Evolutionary conservation across 768 basidiomycete species (phyloP), one percentile per base, ranked within the genome.

Genomic region (Hygrophoropsis aurantiaca): DNA sequence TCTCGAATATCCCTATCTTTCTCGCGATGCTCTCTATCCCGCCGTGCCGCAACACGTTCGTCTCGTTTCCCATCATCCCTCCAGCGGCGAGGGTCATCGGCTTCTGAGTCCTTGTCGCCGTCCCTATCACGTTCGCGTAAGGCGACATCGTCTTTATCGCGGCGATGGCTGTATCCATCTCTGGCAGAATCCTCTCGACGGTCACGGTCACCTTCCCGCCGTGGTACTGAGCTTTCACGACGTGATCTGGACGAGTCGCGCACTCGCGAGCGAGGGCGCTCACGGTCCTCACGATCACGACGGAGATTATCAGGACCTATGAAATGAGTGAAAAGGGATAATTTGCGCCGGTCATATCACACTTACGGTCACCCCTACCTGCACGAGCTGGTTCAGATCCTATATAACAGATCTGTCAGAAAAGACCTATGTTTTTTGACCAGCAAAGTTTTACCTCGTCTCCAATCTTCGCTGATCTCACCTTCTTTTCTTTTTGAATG

Each of bases 21-120:
- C 27, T 62, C 70, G 23, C 61, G 62, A n/a, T 64, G 54, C 35
- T 79, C 76, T 35, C 78, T 75, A 47, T 79, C 73, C 47, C 85
- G 78, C 44, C 85, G 74, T 16, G 80, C 73, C 34, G 82, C 78
- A 46, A 89, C 59, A 26, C 88, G 74, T 58, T 91, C 88, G 35
- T 91, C 88, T 39, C 88, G 77, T 62, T 81, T 86, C 13, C 88
- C 88, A 54, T 90, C 88, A 59, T 91, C 88, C 56, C 86, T 74
- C 88, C 88, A 91, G 50, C 82, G 80, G 43, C 89, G 74, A 20
- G 82, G 69, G 54, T 90, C 86, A 36, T 89, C 87, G 7, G 67
- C 66, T 13, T 82, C 82, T n/a, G 51, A 58, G 27, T 80, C 80
- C 16, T 73, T 72, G 21, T 77, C 78, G 40, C 65, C 51, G 44